phyloP scores from a whole-genome alignment of 2,329 filamentous ascomycete species.

The Blastomyces parvus region DNA sequence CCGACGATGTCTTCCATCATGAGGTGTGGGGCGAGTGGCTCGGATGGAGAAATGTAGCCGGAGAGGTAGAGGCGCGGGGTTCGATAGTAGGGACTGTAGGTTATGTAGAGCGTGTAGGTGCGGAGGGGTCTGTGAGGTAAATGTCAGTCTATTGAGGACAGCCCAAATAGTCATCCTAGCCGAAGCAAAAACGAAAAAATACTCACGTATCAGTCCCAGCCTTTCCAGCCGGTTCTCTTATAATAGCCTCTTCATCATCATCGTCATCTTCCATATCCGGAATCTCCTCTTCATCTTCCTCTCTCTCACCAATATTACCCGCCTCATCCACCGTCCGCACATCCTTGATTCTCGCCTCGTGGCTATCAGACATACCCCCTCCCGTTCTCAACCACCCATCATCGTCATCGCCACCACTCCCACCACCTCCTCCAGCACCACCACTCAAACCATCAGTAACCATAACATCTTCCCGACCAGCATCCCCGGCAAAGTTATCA shows the following conservation, averaged over 20 bases:
- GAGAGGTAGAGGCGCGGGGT: conserved; percentile 92
- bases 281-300: conserved; percentile 65
- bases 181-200: background rate
- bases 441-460: conserved; percentile 64
- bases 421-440: conserved; percentile 37
- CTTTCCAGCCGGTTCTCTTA: conserved; percentile 55
- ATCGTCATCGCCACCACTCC: conserved; percentile 50
- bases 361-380: conserved; percentile 58
- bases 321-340: conserved; percentile 83
- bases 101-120: conserved; percentile 98
- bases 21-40: conserved; percentile 67
- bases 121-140: conserved; percentile 56
- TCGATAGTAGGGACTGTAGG: conserved; percentile 93
- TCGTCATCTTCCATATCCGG: conserved; percentile 98
- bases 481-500: conserved; percentile 84
- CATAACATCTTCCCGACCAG: conserved; percentile 74
- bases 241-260: conserved; percentile 89
- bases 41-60: conserved; percentile 70
- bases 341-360: conserved; percentile 67
- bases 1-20: conserved; percentile 98
- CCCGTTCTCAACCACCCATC: conserved; percentile 91
- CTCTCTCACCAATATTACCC: conserved; percentile 70
- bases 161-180: background rate
- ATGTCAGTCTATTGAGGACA: background rate
- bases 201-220: conserved; percentile 48